A percentile compares a stretch with the other conserved stretches of the same genome.
phyloP scores from a whole-genome alignment of 306 rosid species.

The Prunus salicina region DNA sequence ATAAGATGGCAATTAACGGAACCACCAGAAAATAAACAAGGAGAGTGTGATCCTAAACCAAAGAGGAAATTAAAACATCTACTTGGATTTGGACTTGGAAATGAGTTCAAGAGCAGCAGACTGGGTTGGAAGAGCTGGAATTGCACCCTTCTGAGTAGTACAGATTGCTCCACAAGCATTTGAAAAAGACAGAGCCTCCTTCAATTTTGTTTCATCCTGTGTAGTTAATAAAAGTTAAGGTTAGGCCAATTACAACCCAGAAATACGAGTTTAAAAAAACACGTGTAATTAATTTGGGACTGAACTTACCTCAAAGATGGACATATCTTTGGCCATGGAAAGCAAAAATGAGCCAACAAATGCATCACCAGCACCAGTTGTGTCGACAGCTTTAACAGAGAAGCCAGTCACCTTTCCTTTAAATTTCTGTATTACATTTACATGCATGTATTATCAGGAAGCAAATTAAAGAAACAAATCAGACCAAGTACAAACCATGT shows the following conservation, averaged over 20 bases:
- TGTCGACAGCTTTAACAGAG: constrained; percentile 48
- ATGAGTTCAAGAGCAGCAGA: constrained; percentile 39
- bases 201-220: constrained; percentile 53
- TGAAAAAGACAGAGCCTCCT: constrained; percentile 49
- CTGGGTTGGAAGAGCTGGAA: constrained; percentile 65
- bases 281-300: neutral
- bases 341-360: constrained; percentile 56
- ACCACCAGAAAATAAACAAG: neutral
- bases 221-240: neutral
- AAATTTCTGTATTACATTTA: constrained; percentile 29
- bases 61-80: constrained; percentile 1
- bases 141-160: constrained; percentile 64
- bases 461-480: neutral
- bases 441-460: neutral
- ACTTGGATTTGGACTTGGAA: constrained; percentile 28
- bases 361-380: constrained; percentile 80
- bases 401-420: constrained; percentile 59
- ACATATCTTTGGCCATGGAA: constrained; percentile 38
- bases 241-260: neutral
- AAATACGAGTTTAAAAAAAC: neutral
- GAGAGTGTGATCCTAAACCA: neutral
- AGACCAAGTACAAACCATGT: too few relatives aligned
- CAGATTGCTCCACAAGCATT: constrained; percentile 72
- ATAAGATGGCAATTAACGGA: too few relatives aligned
- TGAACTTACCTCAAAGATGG: constrained; percentile 40